phyloP scores from a whole-genome alignment of 2,329 filamentous ascomycete genomes.

The Fusarium sp. region DNA sequence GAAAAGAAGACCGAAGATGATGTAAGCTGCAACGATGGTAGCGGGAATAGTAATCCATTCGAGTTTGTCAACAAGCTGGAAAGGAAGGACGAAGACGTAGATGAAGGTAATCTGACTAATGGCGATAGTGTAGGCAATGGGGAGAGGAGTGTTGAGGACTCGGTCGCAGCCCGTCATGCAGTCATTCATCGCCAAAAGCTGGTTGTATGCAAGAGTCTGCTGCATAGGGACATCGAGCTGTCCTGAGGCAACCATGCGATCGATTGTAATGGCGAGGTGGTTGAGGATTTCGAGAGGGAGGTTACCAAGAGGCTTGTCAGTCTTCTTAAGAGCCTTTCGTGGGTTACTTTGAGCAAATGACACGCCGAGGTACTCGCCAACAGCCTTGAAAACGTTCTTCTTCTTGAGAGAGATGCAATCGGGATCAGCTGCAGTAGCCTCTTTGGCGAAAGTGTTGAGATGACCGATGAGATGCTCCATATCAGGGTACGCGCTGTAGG shows the following conservation, averaged over 20 bases:
- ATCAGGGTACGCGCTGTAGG: slow-evolving; percentile 81
- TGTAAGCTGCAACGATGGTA: slow-evolving; percentile 78
- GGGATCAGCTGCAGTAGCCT: slow-evolving; percentile 57
- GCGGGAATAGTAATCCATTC: slow-evolving; percentile 82
- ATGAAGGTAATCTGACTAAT: slow-evolving; percentile 89
- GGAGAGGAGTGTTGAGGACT: slow-evolving; percentile 83
- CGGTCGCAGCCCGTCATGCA: slow-evolving; percentile 78
- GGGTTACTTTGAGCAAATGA: slow-evolving; percentile 83
- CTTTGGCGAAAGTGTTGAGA: slow-evolving; percentile 78
- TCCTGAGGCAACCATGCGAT: slow-evolving; percentile 66
- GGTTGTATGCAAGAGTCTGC: slow-evolving; percentile 70
- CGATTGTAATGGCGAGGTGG: slow-evolving; percentile 75
- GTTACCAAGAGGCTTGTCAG: slow-evolving; percentile 79
- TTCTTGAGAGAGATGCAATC: slow-evolving; percentile 50
- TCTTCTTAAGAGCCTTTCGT: slow-evolving; percentile 78
- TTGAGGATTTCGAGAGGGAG: slow-evolving; percentile 84
- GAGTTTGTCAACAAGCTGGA: slow-evolving; percentile 76
- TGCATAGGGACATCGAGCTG: slow-evolving; percentile 68
- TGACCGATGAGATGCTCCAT: slow-evolving; percentile 75
- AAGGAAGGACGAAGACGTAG: slow-evolving; percentile 83
- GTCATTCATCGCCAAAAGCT: slow-evolving; percentile 75
- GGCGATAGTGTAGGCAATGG: slow-evolving; percentile 84
- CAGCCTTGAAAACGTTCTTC: slow-evolving; percentile 68
- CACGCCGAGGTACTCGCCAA: slow-evolving; percentile 79
- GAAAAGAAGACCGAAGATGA: slow-evolving; percentile 78